A percentile compares a stretch with the other conserved stretches of the same genome.
Conservation (phyloP, 139 green algal species). For the Diplosphaera chodatii region DNA sequence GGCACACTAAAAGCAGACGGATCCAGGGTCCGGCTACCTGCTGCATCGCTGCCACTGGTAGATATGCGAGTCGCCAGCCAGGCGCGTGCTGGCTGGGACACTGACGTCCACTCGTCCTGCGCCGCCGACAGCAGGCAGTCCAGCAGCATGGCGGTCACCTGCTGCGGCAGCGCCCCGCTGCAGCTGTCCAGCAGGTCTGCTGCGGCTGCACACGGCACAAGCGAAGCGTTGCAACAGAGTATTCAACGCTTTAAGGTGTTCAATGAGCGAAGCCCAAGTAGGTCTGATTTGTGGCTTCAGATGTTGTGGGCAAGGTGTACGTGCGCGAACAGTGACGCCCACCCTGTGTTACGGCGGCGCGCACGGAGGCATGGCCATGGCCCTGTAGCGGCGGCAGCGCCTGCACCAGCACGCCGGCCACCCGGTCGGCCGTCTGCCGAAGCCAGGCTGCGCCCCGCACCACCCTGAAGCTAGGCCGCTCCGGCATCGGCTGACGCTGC, state of each 20-base stretch:
- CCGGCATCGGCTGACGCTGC: no score
- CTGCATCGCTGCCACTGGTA: no score
- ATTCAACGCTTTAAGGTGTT: no score
- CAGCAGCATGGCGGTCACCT: conserved; percentile 32
- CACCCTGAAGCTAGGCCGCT: conserved; percentile 17
- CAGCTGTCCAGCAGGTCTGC: conserved; percentile 35
- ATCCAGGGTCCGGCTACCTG: no score
- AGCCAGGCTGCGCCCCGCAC: conserved; percentile 38
- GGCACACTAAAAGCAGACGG: no score
- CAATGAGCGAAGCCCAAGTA: no score
- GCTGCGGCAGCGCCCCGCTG: conserved; percentile 16
- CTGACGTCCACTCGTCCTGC: conserved; percentile 58
- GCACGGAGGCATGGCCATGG: conserved; percentile 44
- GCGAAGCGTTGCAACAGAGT: no score
- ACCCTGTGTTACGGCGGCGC: conserved; percentile 31
- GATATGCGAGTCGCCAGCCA: conserved; percentile 22
- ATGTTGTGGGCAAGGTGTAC: not conserved
- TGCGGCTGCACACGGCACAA: conserved; percentile 29
- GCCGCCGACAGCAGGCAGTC: conserved; percentile 50
- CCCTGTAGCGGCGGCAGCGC: conserved; percentile 47
- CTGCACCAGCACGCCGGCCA: conserved; percentile 36
- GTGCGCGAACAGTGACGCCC: not conserved
- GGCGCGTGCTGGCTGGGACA: conserved; percentile 14
- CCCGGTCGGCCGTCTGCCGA: conserved; percentile 12
- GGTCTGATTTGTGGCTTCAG: no score